Percentiles rank a stretch among this genome's conserved stretches.
Conservation (phyloP, 176 grass and related monocot species). For the Oryza coarctata region DNA sequence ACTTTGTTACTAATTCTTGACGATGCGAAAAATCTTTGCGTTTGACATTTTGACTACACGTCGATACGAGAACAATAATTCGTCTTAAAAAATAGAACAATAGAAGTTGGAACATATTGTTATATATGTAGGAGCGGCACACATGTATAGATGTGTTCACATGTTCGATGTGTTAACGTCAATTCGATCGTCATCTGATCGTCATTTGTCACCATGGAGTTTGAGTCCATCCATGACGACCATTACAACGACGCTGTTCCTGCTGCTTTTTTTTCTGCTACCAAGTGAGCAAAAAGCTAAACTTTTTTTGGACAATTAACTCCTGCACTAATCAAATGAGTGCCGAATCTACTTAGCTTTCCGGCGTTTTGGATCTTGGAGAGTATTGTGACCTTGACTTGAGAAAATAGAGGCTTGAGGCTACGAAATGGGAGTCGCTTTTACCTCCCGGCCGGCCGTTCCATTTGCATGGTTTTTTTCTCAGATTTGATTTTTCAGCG, state of each 20-base stretch:
- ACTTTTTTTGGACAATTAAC: not conserved
- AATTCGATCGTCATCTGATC: not conserved
- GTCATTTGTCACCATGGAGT: conserved; percentile 1
- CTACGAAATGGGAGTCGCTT: not conserved
- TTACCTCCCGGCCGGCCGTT: not conserved
- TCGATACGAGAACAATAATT: not conserved
- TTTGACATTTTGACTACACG: not conserved
- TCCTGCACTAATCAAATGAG: not conserved
- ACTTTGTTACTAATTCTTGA: not conserved
- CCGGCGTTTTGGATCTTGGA: conserved; percentile 27
- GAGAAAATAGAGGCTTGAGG: not conserved
- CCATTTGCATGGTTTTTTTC: conserved; percentile 3
- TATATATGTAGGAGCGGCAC: not conserved
- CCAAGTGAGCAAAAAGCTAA: not conserved
- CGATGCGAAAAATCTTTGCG: not conserved
- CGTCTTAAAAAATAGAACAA: not conserved
- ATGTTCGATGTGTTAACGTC: not conserved
- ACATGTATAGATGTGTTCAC: not conserved
- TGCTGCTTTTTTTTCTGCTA: not conserved
- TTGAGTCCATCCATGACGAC: not conserved
- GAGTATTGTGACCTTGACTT: conserved; percentile 8
- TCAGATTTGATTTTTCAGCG: not conserved
- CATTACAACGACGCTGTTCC: not conserved
- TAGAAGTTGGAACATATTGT: not conserved
- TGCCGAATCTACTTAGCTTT: conserved; percentile 34